These are phyloP conservation scores for Danielozyma ontarioensis DNA, from an alignment of 805 yeast species.

Conservation along the genomic window DNA sequence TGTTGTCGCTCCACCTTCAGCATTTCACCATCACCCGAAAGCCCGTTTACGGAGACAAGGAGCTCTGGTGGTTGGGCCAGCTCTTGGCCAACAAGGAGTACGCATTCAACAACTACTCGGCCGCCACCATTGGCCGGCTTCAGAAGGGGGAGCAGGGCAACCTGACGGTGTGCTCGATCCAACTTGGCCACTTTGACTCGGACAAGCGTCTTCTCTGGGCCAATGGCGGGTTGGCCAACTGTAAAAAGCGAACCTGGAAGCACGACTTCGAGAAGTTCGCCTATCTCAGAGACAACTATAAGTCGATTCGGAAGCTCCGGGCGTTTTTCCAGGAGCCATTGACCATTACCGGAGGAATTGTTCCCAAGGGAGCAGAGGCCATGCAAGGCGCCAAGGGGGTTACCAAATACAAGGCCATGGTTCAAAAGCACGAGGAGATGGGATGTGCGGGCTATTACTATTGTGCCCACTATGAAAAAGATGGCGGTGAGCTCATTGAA, in stretches of 20 bases:
- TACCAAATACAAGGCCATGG: constrained; percentile 23
- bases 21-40: neutral
- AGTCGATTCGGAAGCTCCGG: constrained; percentile 14
- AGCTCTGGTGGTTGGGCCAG: constrained; percentile 5
- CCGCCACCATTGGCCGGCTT: constrained; percentile 7
- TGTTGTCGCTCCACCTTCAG: neutral
- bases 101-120: constrained; percentile 12
- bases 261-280: constrained; percentile 10
- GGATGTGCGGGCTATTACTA: constrained; percentile 33
- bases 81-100: constrained; percentile 32
- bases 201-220: constrained; percentile 37
- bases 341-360: constrained; percentile 28
- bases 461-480: constrained; percentile 28
- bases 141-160: constrained; percentile 22
- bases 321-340: constrained; percentile 23
- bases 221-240: constrained; percentile 38
- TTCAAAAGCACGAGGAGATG: constrained; percentile 1
- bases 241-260: constrained; percentile 28
- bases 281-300: constrained; percentile 20
- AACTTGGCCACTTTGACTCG: constrained; percentile 36
- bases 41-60: neutral
- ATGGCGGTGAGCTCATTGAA: constrained; percentile 19
- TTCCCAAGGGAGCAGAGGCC: constrained; percentile 27
- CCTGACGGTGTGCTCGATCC: constrained; percentile 32
- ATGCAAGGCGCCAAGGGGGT: constrained; percentile 13